These are phyloP conservation scores for Dioscorea alata DNA, from an alignment of 106 monocot species.

Conservation along the genomic window DNA sequence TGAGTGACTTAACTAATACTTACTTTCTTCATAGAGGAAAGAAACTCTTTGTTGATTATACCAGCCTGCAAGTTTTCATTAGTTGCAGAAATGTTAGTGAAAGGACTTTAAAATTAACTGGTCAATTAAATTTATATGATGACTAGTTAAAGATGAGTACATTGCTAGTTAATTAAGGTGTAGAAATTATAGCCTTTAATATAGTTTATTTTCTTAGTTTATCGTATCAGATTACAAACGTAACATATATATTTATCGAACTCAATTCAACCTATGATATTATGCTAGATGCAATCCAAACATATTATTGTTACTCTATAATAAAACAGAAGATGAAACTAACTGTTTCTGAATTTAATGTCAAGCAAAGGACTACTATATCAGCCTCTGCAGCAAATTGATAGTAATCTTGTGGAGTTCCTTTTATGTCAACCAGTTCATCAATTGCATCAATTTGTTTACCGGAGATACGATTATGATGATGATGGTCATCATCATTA, in stretches of 20 bases:
- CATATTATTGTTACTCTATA: background rate
- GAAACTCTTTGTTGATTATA: conserved; percentile 49
- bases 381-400: conserved; percentile 90
- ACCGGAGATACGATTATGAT: background rate
- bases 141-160: no score
- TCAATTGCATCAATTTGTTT: conserved; percentile 26
- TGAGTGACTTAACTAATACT: background rate
- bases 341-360: conserved; percentile 61
- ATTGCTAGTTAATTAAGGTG: no score
- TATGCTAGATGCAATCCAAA: background rate
- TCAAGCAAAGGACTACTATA: conserved; percentile 78
- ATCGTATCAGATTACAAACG: no score
- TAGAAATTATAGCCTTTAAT: no score
- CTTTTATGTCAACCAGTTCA: conserved; percentile 63
- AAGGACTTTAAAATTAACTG: no score
- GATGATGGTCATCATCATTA: no score
- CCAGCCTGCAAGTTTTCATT: conserved; percentile 33
- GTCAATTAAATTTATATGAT: no score
- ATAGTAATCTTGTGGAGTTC: conserved; percentile 61
- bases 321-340: conserved; percentile 15
- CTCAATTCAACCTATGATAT: no score
- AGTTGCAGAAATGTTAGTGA: no score
- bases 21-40: conserved; percentile 67
- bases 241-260: no score
- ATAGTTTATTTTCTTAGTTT: no score